Conservation (phyloP, 176 grass and related monocot genomes). For the Juncus effusus region DNA sequence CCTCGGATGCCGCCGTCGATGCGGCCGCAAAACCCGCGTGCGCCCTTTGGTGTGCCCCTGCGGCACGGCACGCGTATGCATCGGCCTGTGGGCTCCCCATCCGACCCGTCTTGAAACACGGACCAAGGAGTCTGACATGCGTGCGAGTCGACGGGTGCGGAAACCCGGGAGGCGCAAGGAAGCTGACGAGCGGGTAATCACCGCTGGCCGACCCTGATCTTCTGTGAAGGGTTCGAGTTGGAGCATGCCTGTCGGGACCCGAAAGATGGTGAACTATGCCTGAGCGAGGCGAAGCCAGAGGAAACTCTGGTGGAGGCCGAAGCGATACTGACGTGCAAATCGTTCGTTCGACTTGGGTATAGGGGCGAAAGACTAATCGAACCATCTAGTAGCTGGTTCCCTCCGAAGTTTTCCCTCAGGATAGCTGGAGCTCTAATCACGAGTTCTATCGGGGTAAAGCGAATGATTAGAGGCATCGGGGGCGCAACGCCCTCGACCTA, state of each 20-base stretch:
- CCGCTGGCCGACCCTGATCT: conserved; percentile 54
- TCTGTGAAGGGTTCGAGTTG: conserved; percentile 76
- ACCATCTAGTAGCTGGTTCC: conserved; percentile 73
- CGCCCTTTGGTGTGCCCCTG: too few relatives aligned
- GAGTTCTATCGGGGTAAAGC: too few relatives aligned
- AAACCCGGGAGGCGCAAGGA: too few relatives aligned
- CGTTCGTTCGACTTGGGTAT: conserved; percentile 65
- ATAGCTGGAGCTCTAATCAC: too few relatives aligned
- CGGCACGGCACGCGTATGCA: conserved; percentile 1
- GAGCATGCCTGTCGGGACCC: too few relatives aligned
- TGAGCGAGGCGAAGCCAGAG: too few relatives aligned
- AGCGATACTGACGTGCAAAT: conserved; percentile 88
- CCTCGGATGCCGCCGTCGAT: too few relatives aligned
- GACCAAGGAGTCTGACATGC: conserved; percentile 19
- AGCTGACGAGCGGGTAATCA: conserved; percentile 27
- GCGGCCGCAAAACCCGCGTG: too few relatives aligned
- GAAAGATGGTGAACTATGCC: too few relatives aligned
- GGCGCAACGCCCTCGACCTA: conserved; percentile 76
- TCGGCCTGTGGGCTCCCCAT: conserved; percentile 20
- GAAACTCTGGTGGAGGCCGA: too few relatives aligned
- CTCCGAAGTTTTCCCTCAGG: conserved; percentile 69
- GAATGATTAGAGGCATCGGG: conserved; percentile 86
- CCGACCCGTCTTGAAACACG: conserved; percentile 30
- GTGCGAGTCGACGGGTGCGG: too few relatives aligned
- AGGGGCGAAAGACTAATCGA: conserved; percentile 68